Evolutionary conservation across 192 early-diverging fungal species (phyloP).

Genomic region (Gorgonomyces haynaldii): DNA sequence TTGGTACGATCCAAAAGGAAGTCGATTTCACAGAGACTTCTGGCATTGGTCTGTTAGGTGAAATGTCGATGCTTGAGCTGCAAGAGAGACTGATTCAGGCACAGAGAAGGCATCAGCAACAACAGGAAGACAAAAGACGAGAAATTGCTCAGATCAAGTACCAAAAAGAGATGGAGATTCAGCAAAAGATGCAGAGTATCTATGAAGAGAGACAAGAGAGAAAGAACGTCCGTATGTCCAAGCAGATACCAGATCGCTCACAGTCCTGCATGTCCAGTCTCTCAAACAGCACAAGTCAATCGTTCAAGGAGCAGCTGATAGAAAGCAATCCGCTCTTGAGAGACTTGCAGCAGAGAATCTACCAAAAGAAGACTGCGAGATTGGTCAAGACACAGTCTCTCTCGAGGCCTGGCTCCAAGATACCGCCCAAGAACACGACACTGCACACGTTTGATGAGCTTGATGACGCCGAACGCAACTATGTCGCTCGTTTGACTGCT

Average conservation of each 20-base stretch:
- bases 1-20: constrained; percentile 21
- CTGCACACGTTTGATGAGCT: no score
- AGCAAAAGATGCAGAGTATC: constrained; percentile 28
- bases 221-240: not conserved
- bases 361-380: not conserved
- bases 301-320: not conserved
- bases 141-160: constrained; percentile 25
- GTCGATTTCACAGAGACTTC: constrained; percentile 37
- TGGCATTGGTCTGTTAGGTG: constrained; percentile 31
- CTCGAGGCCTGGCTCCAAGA: no score
- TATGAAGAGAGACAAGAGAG: constrained; percentile 22
- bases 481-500: no score
- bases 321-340: not conserved
- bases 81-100: constrained; percentile 35
- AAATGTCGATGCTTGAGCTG: constrained; percentile 47
- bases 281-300: not conserved
- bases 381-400: no score
- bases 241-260: not conserved
- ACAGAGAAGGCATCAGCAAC: constrained; percentile 10
- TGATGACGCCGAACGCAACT: no score
- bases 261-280: not conserved
- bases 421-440: no score
- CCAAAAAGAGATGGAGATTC: constrained; percentile 13
- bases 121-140: constrained; percentile 16
- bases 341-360: not conserved